Evolutionary conservation across 768 basidiomycete genomes (phyloP).

Genomic region (Leccinellum luteum): DNA sequence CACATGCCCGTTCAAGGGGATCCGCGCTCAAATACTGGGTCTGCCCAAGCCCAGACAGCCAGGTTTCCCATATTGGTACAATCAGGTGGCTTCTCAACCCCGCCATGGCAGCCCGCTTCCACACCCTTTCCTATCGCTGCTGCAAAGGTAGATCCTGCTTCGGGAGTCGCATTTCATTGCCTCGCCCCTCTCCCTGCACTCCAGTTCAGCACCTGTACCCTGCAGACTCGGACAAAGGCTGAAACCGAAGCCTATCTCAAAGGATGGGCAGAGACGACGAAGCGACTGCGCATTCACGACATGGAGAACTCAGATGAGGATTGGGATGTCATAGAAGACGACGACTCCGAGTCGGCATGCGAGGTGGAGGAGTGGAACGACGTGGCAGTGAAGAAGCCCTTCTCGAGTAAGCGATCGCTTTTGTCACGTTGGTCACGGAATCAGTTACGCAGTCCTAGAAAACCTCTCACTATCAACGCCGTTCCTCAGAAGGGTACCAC

Average conservation of each 20-base stretch:
- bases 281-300: slow-evolving; percentile 56
- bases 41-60: slow-evolving; percentile 36
- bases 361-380: slow-evolving; percentile 45
- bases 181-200: slow-evolving; percentile 34
- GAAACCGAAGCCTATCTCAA: slow-evolving; percentile 39
- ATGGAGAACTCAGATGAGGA: slow-evolving; percentile 46
- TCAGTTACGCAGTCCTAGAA: slow-evolving; percentile 29
- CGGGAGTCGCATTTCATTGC: slow-evolving; percentile 34
- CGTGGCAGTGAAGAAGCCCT: slow-evolving; percentile 30
- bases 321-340: slow-evolving; percentile 38
- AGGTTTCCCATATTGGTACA: slow-evolving; percentile 30
- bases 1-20: slow-evolving; percentile 58
- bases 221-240: slow-evolving; percentile 36
- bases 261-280: slow-evolving; percentile 64
- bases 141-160: slow-evolving; percentile 31
- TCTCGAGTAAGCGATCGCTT: slow-evolving; percentile 26
- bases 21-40: slow-evolving; percentile 38
- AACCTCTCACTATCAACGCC: slow-evolving; percentile 18
- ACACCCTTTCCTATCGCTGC: slow-evolving; percentile 40
- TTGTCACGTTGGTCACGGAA: slow-evolving; percentile 29
- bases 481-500: slow-evolving; percentile 40
- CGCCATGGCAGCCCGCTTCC: slow-evolving; percentile 46
- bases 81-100: slow-evolving; percentile 52
- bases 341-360: slow-evolving; percentile 56
- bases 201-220: slow-evolving; percentile 28